phyloP scores from a whole-genome alignment of 2,329 filamentous ascomycete species.

The Talaromyces piceae region DNA sequence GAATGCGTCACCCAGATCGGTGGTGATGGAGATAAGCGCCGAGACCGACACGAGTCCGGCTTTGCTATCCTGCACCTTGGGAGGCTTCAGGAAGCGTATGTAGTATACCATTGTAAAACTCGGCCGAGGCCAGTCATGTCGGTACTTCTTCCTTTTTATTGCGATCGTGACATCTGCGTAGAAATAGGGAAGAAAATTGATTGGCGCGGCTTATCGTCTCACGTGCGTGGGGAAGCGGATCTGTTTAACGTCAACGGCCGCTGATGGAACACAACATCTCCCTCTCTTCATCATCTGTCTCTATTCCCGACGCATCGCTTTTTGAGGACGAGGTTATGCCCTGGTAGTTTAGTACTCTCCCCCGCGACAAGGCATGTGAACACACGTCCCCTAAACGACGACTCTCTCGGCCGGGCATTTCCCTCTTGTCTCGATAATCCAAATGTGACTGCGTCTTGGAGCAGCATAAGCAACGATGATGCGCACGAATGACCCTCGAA shows the following conservation, averaged over 20 bases:
- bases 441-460: background rate
- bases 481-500: constrained; percentile 66
- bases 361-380: background rate
- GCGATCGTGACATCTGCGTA: background rate
- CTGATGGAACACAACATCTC: background rate
- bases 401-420: background rate
- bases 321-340: background rate
- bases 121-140: background rate
- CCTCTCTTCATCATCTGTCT: background rate
- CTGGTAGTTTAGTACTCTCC: background rate
- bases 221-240: background rate
- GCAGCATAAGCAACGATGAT: constrained; percentile 43
- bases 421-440: background rate
- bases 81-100: constrained; percentile 61
- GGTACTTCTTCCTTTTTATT: too few species aligned
- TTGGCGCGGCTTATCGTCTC: background rate
- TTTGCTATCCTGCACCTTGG: constrained; percentile 40
- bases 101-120: constrained; percentile 47
- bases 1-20: constrained; percentile 61
- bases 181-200: background rate
- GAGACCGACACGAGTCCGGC: constrained; percentile 36
- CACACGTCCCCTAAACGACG: background rate
- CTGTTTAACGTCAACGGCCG: background rate
- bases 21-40: constrained; percentile 57
- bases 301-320: background rate